A percentile compares a stretch with the other conserved stretches of the same genome.
Evolutionary conservation across 2,329 filamentous ascomycete genomes (phyloP).

Genomic region (Colletotrichum eremochloae): DNA sequence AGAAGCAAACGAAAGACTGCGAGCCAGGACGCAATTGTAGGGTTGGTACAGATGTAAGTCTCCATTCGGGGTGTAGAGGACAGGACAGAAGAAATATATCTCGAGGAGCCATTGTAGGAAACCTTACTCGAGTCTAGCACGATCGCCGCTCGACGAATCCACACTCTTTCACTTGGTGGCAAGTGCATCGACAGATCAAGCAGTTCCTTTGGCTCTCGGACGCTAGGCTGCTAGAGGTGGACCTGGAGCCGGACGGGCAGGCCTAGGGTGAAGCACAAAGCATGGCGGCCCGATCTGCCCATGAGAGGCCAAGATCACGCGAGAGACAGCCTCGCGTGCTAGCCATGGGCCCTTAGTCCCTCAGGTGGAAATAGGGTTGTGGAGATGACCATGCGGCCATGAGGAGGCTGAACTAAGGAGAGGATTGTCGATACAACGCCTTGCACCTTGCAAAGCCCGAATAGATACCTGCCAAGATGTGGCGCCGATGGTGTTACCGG

Average conservation of each 20-base stretch:
- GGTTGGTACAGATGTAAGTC: background rate
- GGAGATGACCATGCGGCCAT: conserved; percentile 30
- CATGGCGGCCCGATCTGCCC: conserved; percentile 17
- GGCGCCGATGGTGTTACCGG: background rate
- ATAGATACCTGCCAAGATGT: background rate
- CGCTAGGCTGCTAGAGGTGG: background rate
- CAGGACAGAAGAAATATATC: background rate
- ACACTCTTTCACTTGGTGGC: background rate
- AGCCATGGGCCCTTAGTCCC: conserved; percentile 8
- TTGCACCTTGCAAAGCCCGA: conserved; percentile 1
- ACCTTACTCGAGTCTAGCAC: background rate
- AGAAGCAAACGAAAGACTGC: conserved; percentile 18
- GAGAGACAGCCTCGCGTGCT: conserved; percentile 17
- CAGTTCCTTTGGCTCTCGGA: conserved; percentile 9
- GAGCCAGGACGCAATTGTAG: background rate
- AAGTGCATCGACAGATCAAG: background rate
- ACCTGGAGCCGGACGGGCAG: background rate
- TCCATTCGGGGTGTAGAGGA: no score
- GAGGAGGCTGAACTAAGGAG: conserved; percentile 1
- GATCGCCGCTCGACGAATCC: background rate
- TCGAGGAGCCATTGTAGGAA: background rate
- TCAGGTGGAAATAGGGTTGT: conserved; percentile 9
- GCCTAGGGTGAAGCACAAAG: conserved; percentile 21
- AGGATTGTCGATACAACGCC: conserved; percentile 8
- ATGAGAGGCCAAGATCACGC: conserved; percentile 2